Evolutionary conservation across 2,329 filamentous ascomycete genomes (phyloP), one percentile per base, ranked within the genome.

Genomic region (Scedosporium apiospermum): DNA sequence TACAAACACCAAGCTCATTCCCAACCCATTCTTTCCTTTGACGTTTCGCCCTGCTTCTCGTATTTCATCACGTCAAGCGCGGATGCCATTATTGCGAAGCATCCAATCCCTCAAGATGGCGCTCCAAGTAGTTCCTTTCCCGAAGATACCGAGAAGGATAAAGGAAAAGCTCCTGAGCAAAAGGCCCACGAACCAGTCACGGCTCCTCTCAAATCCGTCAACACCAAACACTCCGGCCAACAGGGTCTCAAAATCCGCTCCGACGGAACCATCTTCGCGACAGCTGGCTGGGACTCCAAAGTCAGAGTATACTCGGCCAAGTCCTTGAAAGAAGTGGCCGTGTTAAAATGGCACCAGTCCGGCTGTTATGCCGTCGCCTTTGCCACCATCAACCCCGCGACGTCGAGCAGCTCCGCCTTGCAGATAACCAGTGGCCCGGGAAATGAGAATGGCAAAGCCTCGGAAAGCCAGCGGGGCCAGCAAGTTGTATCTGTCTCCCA

Each of bases 311-410:
- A 98, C 73, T 89, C 88, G 3, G 76, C 82, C 57, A 91, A 88
- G 74, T 89, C 86, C 0, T 81, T 98, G 79, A 90, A 88, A 69
- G 93, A 98, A 73, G 75, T 98, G 10, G 95, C 93, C 0, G 91
- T 97, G 62, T 77, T 98, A 66, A 96, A 96, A 74, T 98, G 93
- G 93, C 95, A 98, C 74, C 87, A 88, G 67, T 88, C 90, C 38
- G 93, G 93, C 1, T 93, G 91, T 66, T 97, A 95, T 75, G 84
- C 90, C 3, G 82, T 90, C 18, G 87, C 85, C 0, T 96, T 98
- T 76, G 87, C 84, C 10, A 10, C 4, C 10, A 18, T 61, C 5
- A n/a, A 44, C 9, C 41, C 60, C n/a, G 18, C 46, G 5, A 26
- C 16, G 21, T 5, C n/a, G 21, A 27, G 4, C n/a, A 1, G 21